Conservation (phyloP, 148 eudicot species). For the Amaranthus cruentus region DNA sequence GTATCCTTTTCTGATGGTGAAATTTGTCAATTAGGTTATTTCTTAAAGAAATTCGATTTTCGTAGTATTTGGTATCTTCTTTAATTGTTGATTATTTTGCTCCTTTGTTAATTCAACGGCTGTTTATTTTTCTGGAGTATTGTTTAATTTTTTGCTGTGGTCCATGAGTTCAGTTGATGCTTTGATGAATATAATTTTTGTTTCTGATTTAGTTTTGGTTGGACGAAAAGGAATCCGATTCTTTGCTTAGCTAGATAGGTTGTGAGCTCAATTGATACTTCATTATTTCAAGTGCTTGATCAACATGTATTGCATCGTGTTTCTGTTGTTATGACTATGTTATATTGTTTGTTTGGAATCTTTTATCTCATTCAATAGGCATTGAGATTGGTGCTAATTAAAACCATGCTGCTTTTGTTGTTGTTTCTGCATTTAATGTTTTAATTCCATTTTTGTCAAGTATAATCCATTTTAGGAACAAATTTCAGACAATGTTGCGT, state of each 20-base stretch:
- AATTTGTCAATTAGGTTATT: constrained; percentile 3
- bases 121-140: background rate
- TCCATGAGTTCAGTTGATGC: background rate
- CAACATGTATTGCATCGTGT: background rate
- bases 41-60: background rate
- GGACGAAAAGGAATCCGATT: background rate
- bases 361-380: background rate
- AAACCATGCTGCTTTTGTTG: background rate
- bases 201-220: background rate
- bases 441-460: background rate
- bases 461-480: background rate
- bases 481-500: background rate
- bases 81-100: background rate
- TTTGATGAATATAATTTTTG: background rate
- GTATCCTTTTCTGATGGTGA: background rate
- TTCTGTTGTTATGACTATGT: background rate
- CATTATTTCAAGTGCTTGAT: background rate
- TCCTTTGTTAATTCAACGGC: background rate
- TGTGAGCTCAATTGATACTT: background rate
- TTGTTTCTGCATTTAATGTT: background rate
- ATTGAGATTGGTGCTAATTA: background rate
- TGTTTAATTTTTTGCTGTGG: background rate
- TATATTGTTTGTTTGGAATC: background rate
- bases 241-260: background rate
- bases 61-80: background rate